Evolutionary conservation across 1,139 yeast genomes (phyloP).

Genomic region (Hansenula anomala): DNA sequence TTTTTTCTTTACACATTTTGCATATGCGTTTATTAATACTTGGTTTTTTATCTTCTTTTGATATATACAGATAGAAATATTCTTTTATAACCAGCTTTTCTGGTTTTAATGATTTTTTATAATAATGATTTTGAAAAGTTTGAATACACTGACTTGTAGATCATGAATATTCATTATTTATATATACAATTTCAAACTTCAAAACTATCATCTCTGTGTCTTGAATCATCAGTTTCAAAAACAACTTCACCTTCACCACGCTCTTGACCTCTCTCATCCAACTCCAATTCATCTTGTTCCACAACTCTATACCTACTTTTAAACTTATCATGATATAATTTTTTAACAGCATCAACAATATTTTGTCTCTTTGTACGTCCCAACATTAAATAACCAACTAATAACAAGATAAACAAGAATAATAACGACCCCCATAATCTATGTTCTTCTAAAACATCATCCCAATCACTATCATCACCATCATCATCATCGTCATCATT

Average conservation of each 20-base stretch:
- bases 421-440: conserved; percentile 52
- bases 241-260: too few relatives aligned
- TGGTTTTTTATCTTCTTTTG: too few relatives aligned
- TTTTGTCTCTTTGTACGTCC: conserved; percentile 34
- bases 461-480: conserved; percentile 28
- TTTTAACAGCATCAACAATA: conserved; percentile 15
- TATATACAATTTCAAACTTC: conserved; percentile 1
- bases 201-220: conserved; percentile 4
- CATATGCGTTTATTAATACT: too few relatives aligned
- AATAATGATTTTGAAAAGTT: too few relatives aligned
- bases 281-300: conserved; percentile 1
- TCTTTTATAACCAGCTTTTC: too few relatives aligned
- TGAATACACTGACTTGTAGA: too few relatives aligned
- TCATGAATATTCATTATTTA: too few relatives aligned
- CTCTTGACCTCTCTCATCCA: neutral
- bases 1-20: neutral
- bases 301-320: conserved; percentile 3
- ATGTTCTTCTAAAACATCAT: conserved; percentile 37
- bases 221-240: conserved; percentile 2
- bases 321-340: conserved; percentile 7
- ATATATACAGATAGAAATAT: too few relatives aligned
- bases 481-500: conserved; percentile 18
- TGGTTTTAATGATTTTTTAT: too few relatives aligned
- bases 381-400: conserved; percentile 42
- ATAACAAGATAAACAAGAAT: conserved; percentile 36